phyloP scores from a whole-genome alignment of 2,329 filamentous ascomycete species.

The Berkeleyomyces rouxiae region DNA sequence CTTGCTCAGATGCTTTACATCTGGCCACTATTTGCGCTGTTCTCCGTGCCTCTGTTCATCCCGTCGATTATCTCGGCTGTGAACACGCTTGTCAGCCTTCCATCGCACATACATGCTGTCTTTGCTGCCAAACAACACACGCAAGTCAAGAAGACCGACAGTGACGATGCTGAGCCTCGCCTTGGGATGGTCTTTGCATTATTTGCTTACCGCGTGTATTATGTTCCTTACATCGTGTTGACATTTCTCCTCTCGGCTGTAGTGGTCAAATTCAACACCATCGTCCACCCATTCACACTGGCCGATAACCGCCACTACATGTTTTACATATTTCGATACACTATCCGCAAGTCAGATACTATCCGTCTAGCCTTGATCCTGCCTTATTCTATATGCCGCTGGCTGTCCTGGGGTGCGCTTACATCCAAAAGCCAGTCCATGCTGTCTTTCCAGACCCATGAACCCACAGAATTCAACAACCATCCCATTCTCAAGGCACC shows the following conservation, averaged over 20 bases:
- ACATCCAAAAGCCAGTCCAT: slow-evolving; percentile 18
- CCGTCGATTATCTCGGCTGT: slow-evolving; percentile 29
- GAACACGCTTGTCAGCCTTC: slow-evolving; percentile 13
- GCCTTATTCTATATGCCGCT: slow-evolving; percentile 55
- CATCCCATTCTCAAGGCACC: slow-evolving; percentile 18
- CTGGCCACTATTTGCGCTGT: slow-evolving; percentile 79
- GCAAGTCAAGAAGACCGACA: background rate
- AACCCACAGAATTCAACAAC: slow-evolving; percentile 17
- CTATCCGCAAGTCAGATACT: slow-evolving; percentile 47
- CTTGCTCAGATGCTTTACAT: slow-evolving; percentile 88
- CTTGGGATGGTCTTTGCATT: slow-evolving; percentile 5
- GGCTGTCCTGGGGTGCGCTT: slow-evolving; percentile 49
- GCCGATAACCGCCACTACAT: slow-evolving; percentile 96
- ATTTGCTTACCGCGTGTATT: slow-evolving; percentile 23
- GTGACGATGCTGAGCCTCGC: background rate
- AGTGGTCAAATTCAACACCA: slow-evolving; percentile 67
- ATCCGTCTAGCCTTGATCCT: slow-evolving; percentile 52
- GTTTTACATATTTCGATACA: slow-evolving; percentile 86
- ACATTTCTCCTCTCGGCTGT: slow-evolving; percentile 24
- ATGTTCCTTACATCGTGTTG: slow-evolving; percentile 21
- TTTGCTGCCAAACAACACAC: background rate
- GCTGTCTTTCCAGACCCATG: background rate
- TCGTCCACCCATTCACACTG: slow-evolving; percentile 87
- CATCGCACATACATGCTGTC: background rate
- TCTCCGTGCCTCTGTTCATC: slow-evolving; percentile 63